Evolutionary conservation across 2,329 filamentous ascomycete genomes (phyloP), one percentile per base, ranked within the genome.

Genomic region (Tolypocladium cylindrosporum): DNA sequence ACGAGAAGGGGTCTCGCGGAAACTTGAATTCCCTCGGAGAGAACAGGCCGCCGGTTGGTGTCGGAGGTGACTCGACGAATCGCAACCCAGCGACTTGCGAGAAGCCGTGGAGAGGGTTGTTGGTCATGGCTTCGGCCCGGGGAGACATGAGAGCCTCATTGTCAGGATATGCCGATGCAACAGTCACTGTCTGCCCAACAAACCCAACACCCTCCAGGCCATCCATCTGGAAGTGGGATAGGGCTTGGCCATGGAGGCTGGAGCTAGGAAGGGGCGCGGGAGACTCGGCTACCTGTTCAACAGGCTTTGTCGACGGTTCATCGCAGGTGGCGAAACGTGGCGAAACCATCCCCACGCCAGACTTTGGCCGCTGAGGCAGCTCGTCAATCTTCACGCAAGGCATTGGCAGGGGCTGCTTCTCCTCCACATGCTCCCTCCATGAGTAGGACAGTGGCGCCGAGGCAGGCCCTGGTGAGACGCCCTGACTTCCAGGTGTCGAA

Each of bases 111-210:
- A 89, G 77, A 1, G 85, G 83, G 60, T 88, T 87, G 61, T 80
- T 83, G 2, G 86, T 90, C 77, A 91, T 91, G 19, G 86, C 83
- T 65, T 88, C 86, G 1, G 79, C 85, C 50, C 88, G 81, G 0
- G 89, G 89, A 3, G 88, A 91, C 77, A 90, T 80, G 11, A 89
- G 72, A 14, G 84, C 76, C 53, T 84, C 80, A 13, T 81, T 77
- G 16, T 76, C 74, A 1, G 75, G 62, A 57, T 64, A 71, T 21
- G 66, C 68, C 59, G 59, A 72, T 58, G 63, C 62, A 27, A 77
- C 65, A 11, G 71, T 61, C 37, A 76, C 65, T 60, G 72, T 72
- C 66, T 73, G 68, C 57, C 72, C 71, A 4, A 67, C 62, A 11
- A 65, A 61, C 24, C 55, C 57, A 36, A 62, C 59, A 19, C 68